Percentiles rank a stretch among this genome's conserved stretches.
These are phyloP conservation scores for Trametes sanguinea DNA, from an alignment of 768 basidiomycete genomes.

Conservation along the genomic window DNA sequence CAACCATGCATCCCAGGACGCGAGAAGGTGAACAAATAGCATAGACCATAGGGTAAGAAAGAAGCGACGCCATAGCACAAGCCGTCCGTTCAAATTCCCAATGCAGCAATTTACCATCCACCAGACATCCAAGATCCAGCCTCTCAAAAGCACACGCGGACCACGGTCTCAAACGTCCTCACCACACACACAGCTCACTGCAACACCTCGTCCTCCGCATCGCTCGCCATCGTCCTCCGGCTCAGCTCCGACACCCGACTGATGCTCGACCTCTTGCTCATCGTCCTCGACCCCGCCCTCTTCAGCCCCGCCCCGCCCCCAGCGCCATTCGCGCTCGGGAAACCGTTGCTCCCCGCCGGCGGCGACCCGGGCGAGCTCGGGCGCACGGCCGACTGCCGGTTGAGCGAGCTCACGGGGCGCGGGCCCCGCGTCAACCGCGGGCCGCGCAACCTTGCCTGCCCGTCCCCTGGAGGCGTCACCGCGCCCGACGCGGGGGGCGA, in stretches of 20 bases:
- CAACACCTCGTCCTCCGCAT: slow-evolving; percentile 77
- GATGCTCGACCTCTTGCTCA: slow-evolving; percentile 34
- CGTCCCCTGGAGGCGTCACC: slow-evolving; percentile 44
- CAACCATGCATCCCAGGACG: background rate
- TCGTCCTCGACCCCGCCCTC: slow-evolving; percentile 28
- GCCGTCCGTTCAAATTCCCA: too few species aligned
- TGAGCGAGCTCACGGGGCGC: slow-evolving; percentile 55
- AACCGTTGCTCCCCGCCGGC: slow-evolving; percentile 11
- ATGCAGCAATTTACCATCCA: too few species aligned
- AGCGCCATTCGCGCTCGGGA: slow-evolving; percentile 1
- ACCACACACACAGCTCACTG: slow-evolving; percentile 10
- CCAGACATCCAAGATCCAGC: too few species aligned
- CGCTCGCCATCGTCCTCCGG: slow-evolving; percentile 79
- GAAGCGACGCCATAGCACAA: too few species aligned
- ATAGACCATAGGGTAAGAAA: background rate
- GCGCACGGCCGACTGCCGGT: slow-evolving; percentile 43
- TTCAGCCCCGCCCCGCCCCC: slow-evolving; percentile 16
- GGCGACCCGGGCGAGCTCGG: slow-evolving; percentile 22
- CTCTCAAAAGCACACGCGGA: background rate
- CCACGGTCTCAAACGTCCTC: background rate
- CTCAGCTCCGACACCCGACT: slow-evolving; percentile 44
- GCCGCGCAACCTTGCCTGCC: slow-evolving; percentile 42
- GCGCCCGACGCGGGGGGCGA: slow-evolving; percentile 35
- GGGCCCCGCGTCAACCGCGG: slow-evolving; percentile 53
- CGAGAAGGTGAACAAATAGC: background rate